These are phyloP conservation scores for Tagetes patula DNA, from an alignment of 129 eudicot genomes.

Conservation along the genomic window DNA sequence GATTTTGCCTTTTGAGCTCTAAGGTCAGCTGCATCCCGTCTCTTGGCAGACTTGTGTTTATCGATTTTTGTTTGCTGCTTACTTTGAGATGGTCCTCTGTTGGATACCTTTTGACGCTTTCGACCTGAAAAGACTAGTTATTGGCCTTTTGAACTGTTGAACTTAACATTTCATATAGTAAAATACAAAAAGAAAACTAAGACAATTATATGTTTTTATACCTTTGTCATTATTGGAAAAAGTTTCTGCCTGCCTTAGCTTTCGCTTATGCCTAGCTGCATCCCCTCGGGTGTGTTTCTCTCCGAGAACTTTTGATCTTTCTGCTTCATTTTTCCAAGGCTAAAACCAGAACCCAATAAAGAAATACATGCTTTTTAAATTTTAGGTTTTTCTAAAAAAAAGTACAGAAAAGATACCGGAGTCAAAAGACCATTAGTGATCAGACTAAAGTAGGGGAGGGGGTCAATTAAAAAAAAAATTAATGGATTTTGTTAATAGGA, in stretches of 20 bases:
- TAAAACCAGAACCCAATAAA: constrained; percentile 21
- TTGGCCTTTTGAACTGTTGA: background rate
- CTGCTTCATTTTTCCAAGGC: constrained; percentile 77
- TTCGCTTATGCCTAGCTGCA: constrained; percentile 61
- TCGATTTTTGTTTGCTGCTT: constrained; percentile 20
- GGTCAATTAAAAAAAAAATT: no score
- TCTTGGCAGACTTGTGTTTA: constrained; percentile 28
- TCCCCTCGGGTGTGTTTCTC: constrained; percentile 79
- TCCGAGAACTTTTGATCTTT: constrained; percentile 59
- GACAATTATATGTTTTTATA: constrained; percentile 15
- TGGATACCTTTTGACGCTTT: constrained; percentile 44
- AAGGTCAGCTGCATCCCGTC: constrained; percentile 17
- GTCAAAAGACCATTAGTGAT: background rate
- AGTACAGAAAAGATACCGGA: background rate
- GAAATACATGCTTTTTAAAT: background rate
- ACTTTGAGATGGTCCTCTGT: constrained; percentile 23
- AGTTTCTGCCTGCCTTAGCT: constrained; percentile 37
- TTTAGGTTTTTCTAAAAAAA: no score
- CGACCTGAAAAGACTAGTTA: constrained; percentile 30
- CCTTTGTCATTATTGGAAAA: constrained; percentile 29
- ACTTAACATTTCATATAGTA: background rate
- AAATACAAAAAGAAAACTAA: background rate
- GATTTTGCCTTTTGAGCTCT: constrained; percentile 7
- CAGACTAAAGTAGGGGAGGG: no score
- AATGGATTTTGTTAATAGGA: no score